Evolutionary conservation across 495 filamentous ascomycete species (phyloP).

Genomic region (Collariella sp.): DNA sequence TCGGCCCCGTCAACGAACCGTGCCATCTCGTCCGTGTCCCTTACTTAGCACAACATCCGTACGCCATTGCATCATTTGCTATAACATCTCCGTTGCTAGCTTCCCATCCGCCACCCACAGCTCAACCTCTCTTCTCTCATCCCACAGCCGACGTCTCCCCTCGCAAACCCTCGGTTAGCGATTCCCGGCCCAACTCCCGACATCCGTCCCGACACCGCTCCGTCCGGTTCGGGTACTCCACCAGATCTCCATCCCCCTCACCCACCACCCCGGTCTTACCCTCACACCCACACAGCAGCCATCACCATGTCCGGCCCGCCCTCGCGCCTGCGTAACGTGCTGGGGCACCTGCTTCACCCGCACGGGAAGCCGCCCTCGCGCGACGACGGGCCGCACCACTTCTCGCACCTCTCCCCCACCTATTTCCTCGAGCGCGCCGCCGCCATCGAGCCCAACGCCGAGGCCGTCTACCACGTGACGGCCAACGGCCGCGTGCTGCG

Average conservation of each 20-base stretch:
- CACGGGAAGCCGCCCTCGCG: conserved; percentile 30
- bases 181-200: not conserved
- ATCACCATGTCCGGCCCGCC: conserved; percentile 38
- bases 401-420: conserved; percentile 80
- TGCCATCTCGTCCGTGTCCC: too few species aligned
- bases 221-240: not conserved
- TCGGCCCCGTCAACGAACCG: too few species aligned
- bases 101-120: too few species aligned
- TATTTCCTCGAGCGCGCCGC: conserved; percentile 84
- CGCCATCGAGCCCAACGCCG: conserved; percentile 77
- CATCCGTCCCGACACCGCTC: not conserved
- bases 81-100: too few species aligned
- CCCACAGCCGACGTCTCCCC: too few species aligned
- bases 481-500: conserved; percentile 63
- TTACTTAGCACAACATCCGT: too few species aligned
- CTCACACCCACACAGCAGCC: not conserved
- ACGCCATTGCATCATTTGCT: too few species aligned
- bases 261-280: not conserved
- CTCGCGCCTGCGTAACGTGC: conserved; percentile 45
- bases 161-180: not conserved
- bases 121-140: too few species aligned
- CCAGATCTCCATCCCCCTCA: too few species aligned
- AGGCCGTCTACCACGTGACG: conserved; percentile 82
- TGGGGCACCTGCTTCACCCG: conserved; percentile 51
- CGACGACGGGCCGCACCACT: conserved; percentile 46